Evolutionary conservation across 2,329 filamentous ascomycete species (phyloP), one percentile per base, ranked within the genome.

Genomic region (Penicillium paneum): DNA sequence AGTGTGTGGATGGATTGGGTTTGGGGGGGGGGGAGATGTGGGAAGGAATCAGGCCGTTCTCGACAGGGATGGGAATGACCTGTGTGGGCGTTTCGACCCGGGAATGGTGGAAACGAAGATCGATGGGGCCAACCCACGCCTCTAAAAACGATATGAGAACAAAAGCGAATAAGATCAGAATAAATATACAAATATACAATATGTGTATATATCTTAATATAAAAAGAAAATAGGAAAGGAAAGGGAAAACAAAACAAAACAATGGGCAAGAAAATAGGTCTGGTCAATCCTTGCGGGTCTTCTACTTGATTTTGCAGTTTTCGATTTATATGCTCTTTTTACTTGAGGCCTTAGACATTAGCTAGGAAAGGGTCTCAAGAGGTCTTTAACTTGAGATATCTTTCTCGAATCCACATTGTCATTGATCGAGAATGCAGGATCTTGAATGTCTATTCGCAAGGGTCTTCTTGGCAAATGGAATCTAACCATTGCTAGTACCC

Each of bases 11-110:
- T 60, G 56, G 46, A 55, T 53, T 55, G 34, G 31, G 34, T 49
- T 49, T 46, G 47, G 35, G 52, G 41, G 17, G 43, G 49, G 47
- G 35, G 52, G 41, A 15, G 43, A 46, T 31, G 44, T 36, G 35
- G 52, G 53, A 40, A 49, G 49, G 52, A 47, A 55, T 55, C 54
- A 56, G 52, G 61, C 64, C 61, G 65, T 59, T 68, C 63, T 66
- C 56, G 64, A 69, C 68, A 71, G 68, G 68, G 66, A 70, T 70
- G 61, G 59, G 61, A 63, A 64, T 64, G 60, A 56, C 61, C 58
- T 61, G 61, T 67, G 67, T 64, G 62, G 63, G 62, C 58, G 58
- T 59, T 65, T 64, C 60, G 39, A 47, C 44, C 43, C 52, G 62
- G 63, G 63, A 65, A 65, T 65, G 63, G 63, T 64, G 63, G 63